Evolutionary conservation across 495 filamentous ascomycete species (phyloP).

Genomic region (Thozetella sp.): DNA sequence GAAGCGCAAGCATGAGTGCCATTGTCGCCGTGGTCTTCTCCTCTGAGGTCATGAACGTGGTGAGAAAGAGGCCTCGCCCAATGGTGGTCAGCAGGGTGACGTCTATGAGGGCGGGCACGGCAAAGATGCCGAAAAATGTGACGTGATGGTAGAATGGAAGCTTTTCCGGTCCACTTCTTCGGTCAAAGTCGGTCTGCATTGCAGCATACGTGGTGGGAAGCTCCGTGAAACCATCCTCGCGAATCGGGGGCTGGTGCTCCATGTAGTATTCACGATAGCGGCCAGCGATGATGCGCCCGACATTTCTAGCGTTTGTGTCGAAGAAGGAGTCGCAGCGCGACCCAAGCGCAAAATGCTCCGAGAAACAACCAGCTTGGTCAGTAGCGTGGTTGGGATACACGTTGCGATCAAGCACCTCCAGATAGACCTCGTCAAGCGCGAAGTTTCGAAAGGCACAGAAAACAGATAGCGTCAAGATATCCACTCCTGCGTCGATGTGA

Average conservation of each 20-base stretch:
- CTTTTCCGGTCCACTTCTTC: slow-evolving; percentile 39
- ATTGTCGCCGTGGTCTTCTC: slow-evolving; percentile 56
- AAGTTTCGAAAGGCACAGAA: slow-evolving; percentile 58
- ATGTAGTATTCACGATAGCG: slow-evolving; percentile 52
- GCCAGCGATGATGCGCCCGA: slow-evolving; percentile 58
- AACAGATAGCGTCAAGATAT: slow-evolving; percentile 54
- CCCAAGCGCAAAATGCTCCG: slow-evolving; percentile 61
- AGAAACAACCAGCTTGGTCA: slow-evolving; percentile 63
- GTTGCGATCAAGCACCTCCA: slow-evolving; percentile 61
- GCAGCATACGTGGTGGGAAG: slow-evolving; percentile 40
- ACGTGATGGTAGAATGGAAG: slow-evolving; percentile 53
- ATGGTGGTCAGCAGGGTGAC: slow-evolving; percentile 58
- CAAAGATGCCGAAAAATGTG: slow-evolving; percentile 62
- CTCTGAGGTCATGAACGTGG: slow-evolving; percentile 48
- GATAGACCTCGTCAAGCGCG: slow-evolving; percentile 62
- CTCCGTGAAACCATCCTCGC: slow-evolving; percentile 14
- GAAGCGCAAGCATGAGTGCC: slow-evolving; percentile 58
- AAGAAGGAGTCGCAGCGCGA: slow-evolving; percentile 65
- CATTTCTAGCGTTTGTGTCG: slow-evolving; percentile 51
- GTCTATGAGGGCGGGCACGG: slow-evolving; percentile 61
- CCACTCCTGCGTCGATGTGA: slow-evolving; percentile 45
- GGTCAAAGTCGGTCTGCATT: slow-evolving; percentile 58
- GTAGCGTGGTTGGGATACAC: slow-evolving; percentile 56
- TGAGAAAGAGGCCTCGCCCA: slow-evolving; percentile 61
- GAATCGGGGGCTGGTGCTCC: slow-evolving; percentile 38